Evolutionary conservation across 371 early-diverging fungal species (phyloP).

Genomic region (Mucor saturninus): DNA sequence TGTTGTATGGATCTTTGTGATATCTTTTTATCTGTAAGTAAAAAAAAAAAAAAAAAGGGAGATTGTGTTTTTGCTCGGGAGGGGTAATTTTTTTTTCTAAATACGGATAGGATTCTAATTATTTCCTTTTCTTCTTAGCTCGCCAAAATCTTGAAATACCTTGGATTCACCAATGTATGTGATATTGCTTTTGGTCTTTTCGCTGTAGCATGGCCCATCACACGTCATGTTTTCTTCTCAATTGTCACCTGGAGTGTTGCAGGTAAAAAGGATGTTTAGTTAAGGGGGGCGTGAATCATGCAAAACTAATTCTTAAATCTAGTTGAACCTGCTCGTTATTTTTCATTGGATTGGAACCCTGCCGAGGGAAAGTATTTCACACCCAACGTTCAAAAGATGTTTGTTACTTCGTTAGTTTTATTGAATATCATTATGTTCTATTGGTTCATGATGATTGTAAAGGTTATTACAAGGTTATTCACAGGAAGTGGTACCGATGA

Average conservation of each 20-base stretch:
- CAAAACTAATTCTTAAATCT: background rate
- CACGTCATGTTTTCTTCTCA: slow-evolving; percentile 67
- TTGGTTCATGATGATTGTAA: slow-evolving; percentile 74
- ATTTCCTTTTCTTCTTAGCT: slow-evolving; percentile 19
- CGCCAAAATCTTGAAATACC: slow-evolving; percentile 76
- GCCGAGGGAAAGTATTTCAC: slow-evolving; percentile 56
- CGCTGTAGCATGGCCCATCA: slow-evolving; percentile 73
- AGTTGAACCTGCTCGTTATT: slow-evolving; percentile 48
- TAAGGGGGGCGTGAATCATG: background rate
- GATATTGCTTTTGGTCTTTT: slow-evolving; percentile 76
- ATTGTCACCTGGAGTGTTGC: slow-evolving; percentile 53
- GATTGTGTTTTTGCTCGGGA: too few relatives aligned
- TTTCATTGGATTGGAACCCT: slow-evolving; percentile 59
- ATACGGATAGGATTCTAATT: background rate
- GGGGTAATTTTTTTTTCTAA: background rate
- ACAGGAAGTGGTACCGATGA: slow-evolving; percentile 63
- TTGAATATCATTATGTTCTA: slow-evolving; percentile 69
- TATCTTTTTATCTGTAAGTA: slow-evolving; percentile 65
- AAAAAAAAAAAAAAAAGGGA: background rate
- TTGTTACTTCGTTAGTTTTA: slow-evolving; percentile 51
- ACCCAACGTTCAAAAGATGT: slow-evolving; percentile 42
- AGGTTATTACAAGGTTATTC: slow-evolving; percentile 62
- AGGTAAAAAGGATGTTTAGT: slow-evolving; percentile 15
- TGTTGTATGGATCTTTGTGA: slow-evolving; percentile 82
- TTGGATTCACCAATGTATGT: slow-evolving; percentile 57